Conservation (phyloP, 2,329 filamentous ascomycete species). For the Helminthosporium solani region DNA sequence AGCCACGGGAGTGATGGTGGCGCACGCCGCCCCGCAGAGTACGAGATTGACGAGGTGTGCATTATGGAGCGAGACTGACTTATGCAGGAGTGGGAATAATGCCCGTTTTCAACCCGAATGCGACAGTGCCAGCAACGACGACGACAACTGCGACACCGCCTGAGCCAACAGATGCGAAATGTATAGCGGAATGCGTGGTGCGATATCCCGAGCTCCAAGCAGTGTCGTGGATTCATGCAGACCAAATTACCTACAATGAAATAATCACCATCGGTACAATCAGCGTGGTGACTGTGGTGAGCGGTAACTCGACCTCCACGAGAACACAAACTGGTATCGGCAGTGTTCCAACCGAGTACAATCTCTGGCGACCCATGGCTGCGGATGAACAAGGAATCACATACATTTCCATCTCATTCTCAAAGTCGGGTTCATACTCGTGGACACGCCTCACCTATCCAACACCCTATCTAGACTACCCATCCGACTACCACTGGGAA, state of each 20-base stretch:
- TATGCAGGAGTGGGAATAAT: background rate
- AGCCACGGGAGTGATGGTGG: constrained; percentile 7
- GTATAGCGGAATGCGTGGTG: constrained; percentile 6
- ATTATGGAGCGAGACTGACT: constrained; percentile 1
- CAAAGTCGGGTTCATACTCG: background rate
- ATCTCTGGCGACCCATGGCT: constrained; percentile 4
- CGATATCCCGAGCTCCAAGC: constrained; percentile 9
- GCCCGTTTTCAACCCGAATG: background rate
- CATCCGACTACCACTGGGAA: constrained; percentile 17
- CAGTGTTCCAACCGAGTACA: constrained; percentile 9
- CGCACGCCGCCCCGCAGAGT: constrained; percentile 12
- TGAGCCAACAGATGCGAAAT: constrained; percentile 4
- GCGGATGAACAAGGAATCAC: constrained; percentile 11
- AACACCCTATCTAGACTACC: constrained; percentile 19
- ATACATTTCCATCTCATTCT: constrained; percentile 6
- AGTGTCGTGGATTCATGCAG: constrained; percentile 18
- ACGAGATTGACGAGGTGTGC: background rate
- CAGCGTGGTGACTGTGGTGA: constrained; percentile 5
- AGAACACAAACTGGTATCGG: constrained; percentile 4
- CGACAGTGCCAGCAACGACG: background rate
- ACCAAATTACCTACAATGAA: constrained; percentile 17
- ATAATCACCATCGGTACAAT: constrained; percentile 18
- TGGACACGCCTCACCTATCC: constrained; percentile 14
- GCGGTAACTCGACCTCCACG: constrained; percentile 1
- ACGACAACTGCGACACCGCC: background rate